Percentiles rank a stretch among this genome's conserved stretches.
phyloP scores from a whole-genome alignment of 768 basidiomycete genomes.

The Gyrodon lividus region DNA sequence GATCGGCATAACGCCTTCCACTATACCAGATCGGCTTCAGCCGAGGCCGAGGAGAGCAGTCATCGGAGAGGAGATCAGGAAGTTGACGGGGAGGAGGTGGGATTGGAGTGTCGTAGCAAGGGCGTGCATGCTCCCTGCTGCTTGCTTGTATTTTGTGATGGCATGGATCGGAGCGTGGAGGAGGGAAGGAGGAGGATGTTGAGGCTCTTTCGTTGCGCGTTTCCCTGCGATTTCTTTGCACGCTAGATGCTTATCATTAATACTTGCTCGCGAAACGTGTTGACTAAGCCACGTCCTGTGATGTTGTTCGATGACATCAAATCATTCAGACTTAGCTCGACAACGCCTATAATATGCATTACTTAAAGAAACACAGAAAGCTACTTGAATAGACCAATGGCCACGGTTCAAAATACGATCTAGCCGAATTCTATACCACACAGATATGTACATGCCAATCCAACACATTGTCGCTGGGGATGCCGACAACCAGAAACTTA shows the following conservation, averaged over 20 bases:
- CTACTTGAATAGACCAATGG: too few species aligned
- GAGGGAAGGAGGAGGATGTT: constrained; percentile 35
- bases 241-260: background rate
- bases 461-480: background rate
- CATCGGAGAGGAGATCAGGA: constrained; percentile 18
- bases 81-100: constrained; percentile 60
- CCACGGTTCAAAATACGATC: background rate
- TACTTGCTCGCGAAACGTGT: background rate
- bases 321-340: too few species aligned
- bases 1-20: constrained; percentile 1
- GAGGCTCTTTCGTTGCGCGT: background rate
- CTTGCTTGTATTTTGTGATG: constrained; percentile 74
- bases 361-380: too few species aligned
- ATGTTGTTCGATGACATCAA: too few species aligned
- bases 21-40: constrained; percentile 21
- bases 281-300: background rate
- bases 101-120: constrained; percentile 74
- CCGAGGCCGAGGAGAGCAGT: constrained; percentile 18
- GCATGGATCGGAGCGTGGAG: constrained; percentile 60
- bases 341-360: too few species aligned
- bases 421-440: background rate
- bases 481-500: constrained; percentile 26
- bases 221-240: background rate
- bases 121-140: constrained; percentile 73
- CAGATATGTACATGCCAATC: too few species aligned